These are phyloP conservation scores for Diaporthe ilicicola DNA, from an alignment of 2,329 filamentous ascomycete species.

Conservation along the genomic window DNA sequence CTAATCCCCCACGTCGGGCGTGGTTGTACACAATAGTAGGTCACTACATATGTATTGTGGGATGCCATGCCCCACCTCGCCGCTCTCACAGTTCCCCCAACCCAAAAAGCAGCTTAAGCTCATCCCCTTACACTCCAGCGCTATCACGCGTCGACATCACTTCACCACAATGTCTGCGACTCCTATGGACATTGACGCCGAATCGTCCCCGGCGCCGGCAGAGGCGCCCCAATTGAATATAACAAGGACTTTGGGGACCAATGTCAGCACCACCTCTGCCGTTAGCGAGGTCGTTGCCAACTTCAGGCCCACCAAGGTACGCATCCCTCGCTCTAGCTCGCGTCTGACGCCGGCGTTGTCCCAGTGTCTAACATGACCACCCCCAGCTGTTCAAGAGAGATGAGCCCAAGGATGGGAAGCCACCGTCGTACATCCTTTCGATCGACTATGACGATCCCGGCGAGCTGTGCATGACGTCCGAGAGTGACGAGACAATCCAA, in stretches of 20 bases:
- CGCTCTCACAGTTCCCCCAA: not conserved
- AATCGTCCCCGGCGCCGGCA: constrained; percentile 45
- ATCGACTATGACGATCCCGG: constrained; percentile 97
- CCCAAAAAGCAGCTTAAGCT: constrained; percentile 7
- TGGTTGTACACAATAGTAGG: not conserved
- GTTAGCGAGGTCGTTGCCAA: constrained; percentile 80
- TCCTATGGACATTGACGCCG: constrained; percentile 65
- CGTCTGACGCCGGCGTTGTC: not conserved
- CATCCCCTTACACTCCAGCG: not conserved
- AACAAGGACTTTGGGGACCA: constrained; percentile 54
- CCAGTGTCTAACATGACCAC: not conserved
- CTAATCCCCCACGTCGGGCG: not conserved
- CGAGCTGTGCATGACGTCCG: constrained; percentile 88
- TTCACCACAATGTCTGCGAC: constrained; percentile 56
- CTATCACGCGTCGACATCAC: not conserved
- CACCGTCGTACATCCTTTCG: constrained; percentile 77
- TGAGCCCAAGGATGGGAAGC: constrained; percentile 59
- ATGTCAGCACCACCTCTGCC: constrained; percentile 64
- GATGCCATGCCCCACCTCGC: not conserved
- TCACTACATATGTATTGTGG: too few species aligned
- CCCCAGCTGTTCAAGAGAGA: constrained; percentile 67
- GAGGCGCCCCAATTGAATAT: constrained; percentile 57
- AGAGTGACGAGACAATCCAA: constrained; percentile 94
- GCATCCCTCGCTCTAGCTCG: constrained; percentile 30
- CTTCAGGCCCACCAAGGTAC: constrained; percentile 83